Evolutionary conservation across 345 rosid species (phyloP), one percentile per base, ranked within the genome.

Genomic region (Salix udensis): DNA sequence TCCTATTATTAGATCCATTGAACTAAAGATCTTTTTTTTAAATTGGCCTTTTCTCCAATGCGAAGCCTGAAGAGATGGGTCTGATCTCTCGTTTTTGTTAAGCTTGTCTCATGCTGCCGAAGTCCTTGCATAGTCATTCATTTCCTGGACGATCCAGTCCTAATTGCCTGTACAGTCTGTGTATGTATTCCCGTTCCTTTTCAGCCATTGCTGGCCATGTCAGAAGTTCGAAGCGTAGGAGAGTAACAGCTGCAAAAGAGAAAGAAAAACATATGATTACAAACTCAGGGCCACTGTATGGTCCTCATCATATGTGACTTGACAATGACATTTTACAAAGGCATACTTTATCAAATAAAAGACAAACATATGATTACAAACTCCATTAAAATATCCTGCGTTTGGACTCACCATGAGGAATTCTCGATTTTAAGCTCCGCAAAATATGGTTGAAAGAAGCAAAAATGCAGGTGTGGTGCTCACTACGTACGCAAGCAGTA

Each of bases 131-230:
- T 5, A 1, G 13, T 24, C n/a, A 2, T 40, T 40, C 7, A 28
- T 12, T 39, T 1, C 3, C 4, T 19, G 77, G 62, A 65, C 70
- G 55, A 74, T 46, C 65, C 66, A 28, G 24, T 13, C 77, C 76
- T 11, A 21, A 26, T 31, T 18, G 2, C 4, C 24, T 30, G 7
- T 46, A 15, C 67, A 15, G 67, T 40, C 44, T 2, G 44, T 40
- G 44, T 65, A 2, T 6, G 15, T 65, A 58, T 65, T 31, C 39
- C n/a, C 6, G 5, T 30, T 30, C 10, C 36, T 13, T 14, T 30
- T 65, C 67, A 30, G 67, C 67, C 39, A 30, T 65, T 65, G 67
- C 67, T 65, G 39, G 67, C 21, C 39, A 65, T 65, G 67, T 65
- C 67, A 65, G 67, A 65, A 16, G 18, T 30, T 65, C 4, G 21